Evolutionary conservation across 2,329 filamentous ascomycete genomes (phyloP), one percentile per base, ranked within the genome.

Genomic region (Talaromyces pinophilus): DNA sequence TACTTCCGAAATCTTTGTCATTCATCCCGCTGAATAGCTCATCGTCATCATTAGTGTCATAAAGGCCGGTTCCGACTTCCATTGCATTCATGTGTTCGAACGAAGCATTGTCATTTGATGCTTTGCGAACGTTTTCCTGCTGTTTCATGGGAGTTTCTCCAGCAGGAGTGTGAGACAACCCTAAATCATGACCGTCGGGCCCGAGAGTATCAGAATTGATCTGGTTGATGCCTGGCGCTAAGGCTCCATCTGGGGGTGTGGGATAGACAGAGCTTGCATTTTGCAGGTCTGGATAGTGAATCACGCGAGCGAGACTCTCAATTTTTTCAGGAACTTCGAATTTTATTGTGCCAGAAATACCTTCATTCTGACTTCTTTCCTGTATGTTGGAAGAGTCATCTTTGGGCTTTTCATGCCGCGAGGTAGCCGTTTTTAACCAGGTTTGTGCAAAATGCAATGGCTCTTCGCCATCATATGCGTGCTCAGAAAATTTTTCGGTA

Each of bases 11-110:
- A 57, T 81, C 80, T 60, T 81, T 82, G 59, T 82, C 83, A 59
- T 86, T 82, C 74, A 85, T 82, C 64, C 86, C 84, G 15, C 83
- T 84, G 67, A 88, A 88, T 1, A 88, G 76, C 72, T 88, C 86
- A 68, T 88, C 86, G 55, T 82, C 79, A 33, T 74, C 78, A 30
- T 75, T 78, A 3, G 75, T 77, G 69, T 78, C 78, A 65, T 82
- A 82, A 63, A 77, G 72, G 7, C 78, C 79, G 10, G 76, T 77
- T 54, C 77, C 79, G 59, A 80, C 72, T 10, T 69, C 71, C 65
- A 77, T 69, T 19, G 70, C 73, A 46, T 72, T 70, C 5, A 48
- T 62, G 22, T 71, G 28, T 30, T 72, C 72, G 7, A 70, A n/a
- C 38, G 67, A 67, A 13, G 68, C 50, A 17, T 62, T 64, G 46